These are phyloP conservation scores for Euphrasia arctica DNA, from an alignment of 305 asterid species.

Conservation along the genomic window DNA sequence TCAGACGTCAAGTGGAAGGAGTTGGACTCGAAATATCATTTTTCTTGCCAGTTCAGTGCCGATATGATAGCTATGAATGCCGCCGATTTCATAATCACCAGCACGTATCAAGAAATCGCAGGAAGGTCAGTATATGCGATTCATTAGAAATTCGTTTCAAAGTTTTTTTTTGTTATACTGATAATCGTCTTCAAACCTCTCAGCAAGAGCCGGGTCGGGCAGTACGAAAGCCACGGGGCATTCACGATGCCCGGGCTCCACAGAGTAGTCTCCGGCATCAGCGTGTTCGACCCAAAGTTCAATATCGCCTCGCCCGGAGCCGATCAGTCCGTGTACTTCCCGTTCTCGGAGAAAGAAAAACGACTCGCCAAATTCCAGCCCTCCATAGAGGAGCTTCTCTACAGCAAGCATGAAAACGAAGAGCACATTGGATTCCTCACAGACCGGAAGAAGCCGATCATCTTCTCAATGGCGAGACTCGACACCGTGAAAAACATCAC, in stretches of 20 bases:
- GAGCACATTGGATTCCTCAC: conserved; percentile 66
- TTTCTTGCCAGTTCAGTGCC: conserved; percentile 73
- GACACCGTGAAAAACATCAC: conserved; percentile 70
- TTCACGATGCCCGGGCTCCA: conserved; percentile 76
- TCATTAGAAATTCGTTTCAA: conserved; percentile 1
- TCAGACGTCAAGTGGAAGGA: conserved; percentile 60
- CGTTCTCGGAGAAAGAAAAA: conserved; percentile 46
- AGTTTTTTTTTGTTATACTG: conserved; percentile 19
- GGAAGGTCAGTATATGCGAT: conserved; percentile 52
- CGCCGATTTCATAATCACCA: conserved; percentile 68
- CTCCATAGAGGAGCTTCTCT: conserved; percentile 55
- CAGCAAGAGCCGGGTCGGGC: conserved; percentile 68
- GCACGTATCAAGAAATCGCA: conserved; percentile 82
- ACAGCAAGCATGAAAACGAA: conserved; percentile 45
- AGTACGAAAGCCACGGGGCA: conserved; percentile 68
- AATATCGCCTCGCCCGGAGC: conserved; percentile 84
- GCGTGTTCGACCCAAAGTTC: conserved; percentile 74
- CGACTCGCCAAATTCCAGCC: conserved; percentile 46
- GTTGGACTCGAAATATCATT: conserved; percentile 63
- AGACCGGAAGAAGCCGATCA: conserved; percentile 60
- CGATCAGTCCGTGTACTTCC: conserved; percentile 67
- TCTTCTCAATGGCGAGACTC: conserved; percentile 78
- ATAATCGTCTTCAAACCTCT: conserved; percentile 20
- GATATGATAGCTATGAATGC: conserved; percentile 73
- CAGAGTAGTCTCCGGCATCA: conserved; percentile 62